Base-by-base conservation (phyloP, 108 stramenopile species). In the Parietichytrium sp. region DNA sequence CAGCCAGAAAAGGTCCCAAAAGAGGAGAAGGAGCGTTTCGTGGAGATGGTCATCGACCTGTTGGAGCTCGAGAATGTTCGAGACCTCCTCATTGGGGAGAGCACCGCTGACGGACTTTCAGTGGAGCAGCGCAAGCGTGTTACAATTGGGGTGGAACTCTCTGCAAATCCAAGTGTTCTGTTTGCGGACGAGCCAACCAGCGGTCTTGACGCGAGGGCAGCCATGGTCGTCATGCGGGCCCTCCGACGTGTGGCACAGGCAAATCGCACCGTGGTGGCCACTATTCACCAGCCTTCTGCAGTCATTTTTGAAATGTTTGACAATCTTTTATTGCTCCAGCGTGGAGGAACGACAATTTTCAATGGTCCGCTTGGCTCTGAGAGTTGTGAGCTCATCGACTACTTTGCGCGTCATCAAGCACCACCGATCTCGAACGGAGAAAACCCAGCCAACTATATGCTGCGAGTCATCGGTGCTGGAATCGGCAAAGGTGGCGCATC, bases 251-350 rank as follows among this genome's bases (percentile, higher is more conserved):
- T 91, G 23, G 83, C 84, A 6, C 80, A 87, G 25, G 86, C 86
- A 48, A 88, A 88, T 12, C 81, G 92, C 42, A 90, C 90, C 45
- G 90, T 94, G 29, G 86, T 91, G 45, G 90, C 90, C 31, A 95
- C 94, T 7, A 95, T 95, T 54, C 94, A 95, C 77, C 94, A 95
- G 85, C 94, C 94, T 18, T 93, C 92, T 23, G 82, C 90, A 27
- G 92, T 91, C 12, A 92, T 95, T 51, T 95, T 95, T 82, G 90
- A 87, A 54, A 85, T 81, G 2, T 95, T 93, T 84, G 93, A 95
- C 81, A 79, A 55, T 18, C 85, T 96, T 36, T 89, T 96, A 12
- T 80, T 96, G 4, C 87, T 96, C 20, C 92, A 92, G 80, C 85
- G 89, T 31, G 94, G 94, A 31, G 94, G 94, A 0, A 87, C 92